A percentile compares a stretch with the other conserved stretches of the same genome.
Evolutionary conservation across 2,329 filamentous ascomycete species (phyloP).

Genomic region (Erysiphe pulchra): DNA sequence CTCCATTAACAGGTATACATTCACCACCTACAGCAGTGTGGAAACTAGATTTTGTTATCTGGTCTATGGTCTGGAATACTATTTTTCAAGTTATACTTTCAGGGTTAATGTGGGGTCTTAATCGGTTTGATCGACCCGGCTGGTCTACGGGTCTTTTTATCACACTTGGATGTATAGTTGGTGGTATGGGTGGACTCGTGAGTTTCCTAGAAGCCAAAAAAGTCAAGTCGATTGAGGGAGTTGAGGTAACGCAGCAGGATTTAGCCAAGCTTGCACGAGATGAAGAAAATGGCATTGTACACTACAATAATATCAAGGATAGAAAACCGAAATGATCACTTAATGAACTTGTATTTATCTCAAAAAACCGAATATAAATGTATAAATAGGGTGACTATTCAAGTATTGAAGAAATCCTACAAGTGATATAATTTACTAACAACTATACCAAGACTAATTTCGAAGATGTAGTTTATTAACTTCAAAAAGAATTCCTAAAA

Average conservation of each 20-base stretch:
- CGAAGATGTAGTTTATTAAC: no score
- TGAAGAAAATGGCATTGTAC: slow-evolving; percentile 24
- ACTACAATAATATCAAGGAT: no score
- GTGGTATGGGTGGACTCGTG: slow-evolving; percentile 40
- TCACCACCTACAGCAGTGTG: slow-evolving; percentile 41
- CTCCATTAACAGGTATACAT: slow-evolving; percentile 45
- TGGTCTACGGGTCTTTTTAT: slow-evolving; percentile 67
- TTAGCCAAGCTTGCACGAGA: slow-evolving; percentile 23
- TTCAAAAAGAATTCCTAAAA: no score
- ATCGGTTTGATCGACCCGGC: slow-evolving; percentile 44
- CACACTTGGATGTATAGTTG: slow-evolving; percentile 43
- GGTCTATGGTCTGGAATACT: slow-evolving; percentile 57
- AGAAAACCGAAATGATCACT: no score
- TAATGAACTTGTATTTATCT: no score
- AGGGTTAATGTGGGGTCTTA: slow-evolving; percentile 63
- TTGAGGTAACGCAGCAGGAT: slow-evolving; percentile 33
- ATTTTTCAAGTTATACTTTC: slow-evolving; percentile 49
- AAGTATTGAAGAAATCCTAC: no score
- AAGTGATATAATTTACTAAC: no score
- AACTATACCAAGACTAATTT: no score
- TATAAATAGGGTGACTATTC: no score
- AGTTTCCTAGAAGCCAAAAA: slow-evolving; percentile 46
- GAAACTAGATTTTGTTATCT: slow-evolving; percentile 61
- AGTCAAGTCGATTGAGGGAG: slow-evolving; percentile 47
- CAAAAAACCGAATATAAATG: no score